Evolutionary conservation across 768 basidiomycete species (phyloP), one percentile per base, ranked within the genome.

Genomic region (Amanita subjunquillea): DNA sequence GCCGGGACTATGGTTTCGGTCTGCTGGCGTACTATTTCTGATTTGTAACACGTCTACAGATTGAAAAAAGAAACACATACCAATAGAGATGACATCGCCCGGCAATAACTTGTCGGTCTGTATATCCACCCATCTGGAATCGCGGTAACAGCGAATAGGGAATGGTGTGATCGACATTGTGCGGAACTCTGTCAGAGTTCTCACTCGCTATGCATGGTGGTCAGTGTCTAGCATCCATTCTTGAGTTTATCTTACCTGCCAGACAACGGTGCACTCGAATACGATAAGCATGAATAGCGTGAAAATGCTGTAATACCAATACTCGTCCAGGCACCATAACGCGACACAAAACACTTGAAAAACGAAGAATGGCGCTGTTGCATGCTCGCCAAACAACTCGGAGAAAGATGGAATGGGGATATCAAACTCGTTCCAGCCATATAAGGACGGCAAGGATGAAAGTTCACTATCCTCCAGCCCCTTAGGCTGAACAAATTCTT

Each of bases 341-440:
- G 90, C 92, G 1, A 97, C 96, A 57, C 96, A 98, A 69, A 99
- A 98, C 15, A 98, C 70, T 69, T 99, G 96, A 69, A 99, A 99
- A 25, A 99, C 96, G 67, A 99, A 99, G 78, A 99, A 99, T 0
- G 96, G 96, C 0, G 96, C 96, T 4, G 93, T 94, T 1, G 95
- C 93, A 63, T 99, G 96, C 71, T 99, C 96, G 22, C 72, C 76
- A 59, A 99, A 97, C 34, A 99, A 79, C 58, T 92, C 89, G 8
- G 78, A 76, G 63, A 99, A 99, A 1, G 88, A 87, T 6, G 96
- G 96, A 39, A 99, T 89, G 2, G 96, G 96, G 57, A 99, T 97
- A 64, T 96, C 82, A 69, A 97, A 98, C 62, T 91, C 88, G 69
- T 99, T 99, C 59, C 82, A 80, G 52, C 95, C 96, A 62, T 91